Evolutionary conservation across 805 yeast species (phyloP), one percentile per base, ranked within the genome.

Genomic region (Saturnispora quitensis): DNA sequence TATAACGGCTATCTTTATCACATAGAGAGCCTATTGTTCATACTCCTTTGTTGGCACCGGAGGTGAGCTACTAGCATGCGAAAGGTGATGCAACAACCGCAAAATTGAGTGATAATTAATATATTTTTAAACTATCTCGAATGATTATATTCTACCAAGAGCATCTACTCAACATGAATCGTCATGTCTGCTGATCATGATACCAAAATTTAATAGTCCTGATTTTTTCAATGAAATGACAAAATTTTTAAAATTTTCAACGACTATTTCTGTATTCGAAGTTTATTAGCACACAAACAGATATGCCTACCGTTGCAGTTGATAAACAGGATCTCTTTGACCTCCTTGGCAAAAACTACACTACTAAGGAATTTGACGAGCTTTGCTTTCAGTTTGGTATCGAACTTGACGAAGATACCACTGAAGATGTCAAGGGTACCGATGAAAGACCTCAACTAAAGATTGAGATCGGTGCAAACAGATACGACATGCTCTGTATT

Each of bases 331-430:
- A 93, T 68, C 79, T 93, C 57, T 93, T 80, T 74, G 80, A 82
- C 64, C 80, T 88, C 43, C 75, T 93, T 56, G 98, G 77, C 40
- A 73, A 73, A 55, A 65, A 69, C 48, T 82, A 81, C 65, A 78
- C 96, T 62, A 86, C 93, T 59, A 81, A 89, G 61, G 99, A 91
- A 66, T 90, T 93, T 62, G 99, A 93, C 66, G 97, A 90, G 70
- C 80, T 93, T 60, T 93, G 98, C 73, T 93, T 93, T 74, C 95
- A 91, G 65, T 93, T 90, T 61, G 99, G 99, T 62, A 82, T 93
- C 60, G 99, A 93, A 73, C 78, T 93, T 56, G 99, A 93, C 68
- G 99, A 95, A 72, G 98, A 95, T 68, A 89, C 96, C 65, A 86
- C 95, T 43, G 88, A 85, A 36, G 82, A 78, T 46, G 83, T 85